These are phyloP conservation scores for Xylariaceae sp. DNA, from an alignment of 2,329 filamentous ascomycete genomes.

Conservation along the genomic window DNA sequence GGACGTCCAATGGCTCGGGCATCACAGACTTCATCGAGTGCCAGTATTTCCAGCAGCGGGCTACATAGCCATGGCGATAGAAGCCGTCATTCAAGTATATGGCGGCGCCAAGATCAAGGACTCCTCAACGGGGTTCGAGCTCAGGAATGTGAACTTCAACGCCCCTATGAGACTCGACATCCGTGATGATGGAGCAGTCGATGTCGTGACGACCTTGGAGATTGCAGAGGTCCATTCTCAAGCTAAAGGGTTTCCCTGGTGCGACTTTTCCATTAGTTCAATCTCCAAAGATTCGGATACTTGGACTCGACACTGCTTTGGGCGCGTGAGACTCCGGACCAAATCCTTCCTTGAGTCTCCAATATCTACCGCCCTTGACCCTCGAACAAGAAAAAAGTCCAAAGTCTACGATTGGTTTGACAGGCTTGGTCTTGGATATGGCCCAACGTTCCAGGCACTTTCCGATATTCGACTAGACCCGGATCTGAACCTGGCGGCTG, in stretches of 20 bases:
- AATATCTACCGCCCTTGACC: no score
- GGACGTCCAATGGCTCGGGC: conserved; percentile 9
- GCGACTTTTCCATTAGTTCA: no score
- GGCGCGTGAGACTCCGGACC: no score
- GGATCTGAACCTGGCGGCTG: neutral
- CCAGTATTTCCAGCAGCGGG: conserved; percentile 7
- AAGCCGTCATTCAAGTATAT: conserved; percentile 5
- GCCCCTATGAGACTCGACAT: neutral
- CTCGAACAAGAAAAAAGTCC: no score
- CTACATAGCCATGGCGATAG: conserved; percentile 6
- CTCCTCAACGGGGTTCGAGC: neutral
- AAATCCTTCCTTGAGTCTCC: no score
- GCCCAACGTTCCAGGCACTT: conserved; percentile 7
- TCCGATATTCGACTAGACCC: conserved; percentile 1
- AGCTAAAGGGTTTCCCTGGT: no score
- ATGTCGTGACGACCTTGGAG: no score
- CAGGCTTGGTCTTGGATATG: conserved; percentile 5
- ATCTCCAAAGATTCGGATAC: no score
- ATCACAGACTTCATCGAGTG: conserved; percentile 4
- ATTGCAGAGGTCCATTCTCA: no score
- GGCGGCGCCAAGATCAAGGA: no score
- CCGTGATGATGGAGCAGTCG: neutral
- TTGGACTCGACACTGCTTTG: no score
- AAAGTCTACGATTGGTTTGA: conserved; percentile 8
- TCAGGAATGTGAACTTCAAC: neutral